Conservation (phyloP, 768 basidiomycete genomes). For the Boletus reticuloceps region DNA sequence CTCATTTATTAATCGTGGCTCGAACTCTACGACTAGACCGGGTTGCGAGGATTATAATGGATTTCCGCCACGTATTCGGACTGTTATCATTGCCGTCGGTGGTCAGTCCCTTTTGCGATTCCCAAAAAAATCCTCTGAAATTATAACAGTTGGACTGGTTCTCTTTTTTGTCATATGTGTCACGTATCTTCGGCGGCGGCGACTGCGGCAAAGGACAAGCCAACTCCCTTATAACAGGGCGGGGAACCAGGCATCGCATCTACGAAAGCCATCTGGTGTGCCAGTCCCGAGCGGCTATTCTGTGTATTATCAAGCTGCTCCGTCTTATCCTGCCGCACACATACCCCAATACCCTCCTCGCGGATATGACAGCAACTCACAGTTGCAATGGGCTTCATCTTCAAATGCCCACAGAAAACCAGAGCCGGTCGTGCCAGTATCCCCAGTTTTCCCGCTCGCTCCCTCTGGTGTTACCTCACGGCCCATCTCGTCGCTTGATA, state of each 20-base stretch:
- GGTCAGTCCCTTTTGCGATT: slow-evolving; percentile 9
- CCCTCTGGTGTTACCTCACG: not conserved
- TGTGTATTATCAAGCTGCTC: not conserved
- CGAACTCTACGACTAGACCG: not conserved
- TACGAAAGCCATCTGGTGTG: not conserved
- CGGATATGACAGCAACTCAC: not conserved
- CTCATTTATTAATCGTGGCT: not conserved
- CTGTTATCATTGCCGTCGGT: not conserved
- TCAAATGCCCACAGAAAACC: not conserved
- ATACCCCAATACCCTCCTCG: slow-evolving; percentile 9
- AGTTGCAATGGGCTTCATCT: not conserved
- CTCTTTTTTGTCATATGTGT: not conserved
- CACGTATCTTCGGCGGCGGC: not conserved
- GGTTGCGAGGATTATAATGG: not conserved
- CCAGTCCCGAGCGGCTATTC: not conserved
- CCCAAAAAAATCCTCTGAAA: slow-evolving; percentile 3
- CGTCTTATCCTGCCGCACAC: not conserved
- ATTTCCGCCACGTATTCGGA: not conserved
- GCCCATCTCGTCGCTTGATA: slow-evolving; percentile 2
- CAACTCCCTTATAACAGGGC: not conserved
- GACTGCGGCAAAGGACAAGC: not conserved
- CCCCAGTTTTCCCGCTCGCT: not conserved
- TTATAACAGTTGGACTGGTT: not conserved
- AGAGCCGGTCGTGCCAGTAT: not conserved
- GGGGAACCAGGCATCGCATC: not conserved